These are phyloP conservation scores for Pseudonitzschia multistriata DNA, from an alignment of 108 stramenopile species.

Conservation along the genomic window DNA sequence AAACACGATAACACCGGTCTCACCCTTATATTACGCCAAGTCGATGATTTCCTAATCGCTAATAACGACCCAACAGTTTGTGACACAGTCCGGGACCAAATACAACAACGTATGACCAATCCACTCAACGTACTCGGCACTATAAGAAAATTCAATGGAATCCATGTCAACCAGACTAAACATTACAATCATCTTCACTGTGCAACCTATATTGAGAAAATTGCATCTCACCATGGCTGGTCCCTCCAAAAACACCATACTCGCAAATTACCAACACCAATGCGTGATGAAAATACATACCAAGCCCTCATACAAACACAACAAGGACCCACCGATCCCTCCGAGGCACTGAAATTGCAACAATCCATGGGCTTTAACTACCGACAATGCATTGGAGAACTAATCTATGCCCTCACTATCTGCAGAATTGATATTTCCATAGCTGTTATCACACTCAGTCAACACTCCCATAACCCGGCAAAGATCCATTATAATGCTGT, in stretches of 20 bases:
- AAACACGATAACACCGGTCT: neutral
- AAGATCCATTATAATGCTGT: neutral
- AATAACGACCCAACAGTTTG: neutral
- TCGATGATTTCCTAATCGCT: neutral
- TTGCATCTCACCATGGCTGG: conserved; percentile 15
- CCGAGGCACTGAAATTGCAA: neutral
- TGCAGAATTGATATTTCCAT: too few species aligned
- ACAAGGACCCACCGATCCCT: neutral
- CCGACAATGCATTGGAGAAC: conserved; percentile 25
- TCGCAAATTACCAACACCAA: neutral
- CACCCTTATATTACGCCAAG: neutral
- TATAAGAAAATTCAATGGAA: conserved; percentile 31
- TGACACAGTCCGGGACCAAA: neutral
- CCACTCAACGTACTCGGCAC: conserved; percentile 29
- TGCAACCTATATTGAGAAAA: conserved; percentile 30
- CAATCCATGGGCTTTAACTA: conserved; percentile 22
- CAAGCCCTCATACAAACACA: neutral
- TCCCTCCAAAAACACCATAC: too few species aligned
- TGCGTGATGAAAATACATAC: too few species aligned
- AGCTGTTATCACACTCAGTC: conserved; percentile 1
- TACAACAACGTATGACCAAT: conserved; percentile 12
- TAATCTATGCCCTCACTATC: conserved; percentile 29
- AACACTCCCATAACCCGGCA: neutral
- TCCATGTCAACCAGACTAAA: conserved; percentile 29
- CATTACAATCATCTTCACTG: conserved; percentile 20